Evolutionary conservation across 2,329 filamentous ascomycete genomes (phyloP).

Genomic region (Paecilomyces sp.): DNA sequence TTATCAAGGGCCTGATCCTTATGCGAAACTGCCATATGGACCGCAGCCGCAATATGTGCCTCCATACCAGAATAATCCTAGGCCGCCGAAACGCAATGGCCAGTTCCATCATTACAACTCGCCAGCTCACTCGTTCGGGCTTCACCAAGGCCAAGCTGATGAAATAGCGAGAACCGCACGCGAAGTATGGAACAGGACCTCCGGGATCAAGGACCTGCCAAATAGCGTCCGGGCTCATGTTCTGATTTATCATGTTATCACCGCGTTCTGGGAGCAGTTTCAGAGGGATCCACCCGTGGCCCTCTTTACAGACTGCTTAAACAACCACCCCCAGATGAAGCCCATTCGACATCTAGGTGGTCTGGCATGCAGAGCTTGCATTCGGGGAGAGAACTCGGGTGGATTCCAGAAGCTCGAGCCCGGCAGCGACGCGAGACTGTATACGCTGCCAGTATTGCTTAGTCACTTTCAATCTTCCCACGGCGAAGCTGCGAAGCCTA

Average conservation of each 20-base stretch:
- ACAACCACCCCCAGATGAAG: slow-evolving; percentile 51
- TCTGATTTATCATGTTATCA: slow-evolving; percentile 56
- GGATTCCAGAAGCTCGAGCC: slow-evolving; percentile 1
- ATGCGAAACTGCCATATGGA: slow-evolving; percentile 11
- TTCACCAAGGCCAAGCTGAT: slow-evolving; percentile 44
- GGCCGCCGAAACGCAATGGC: slow-evolving; percentile 4
- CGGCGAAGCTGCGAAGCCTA: slow-evolving; percentile 20
- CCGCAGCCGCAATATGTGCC: slow-evolving; percentile 6
- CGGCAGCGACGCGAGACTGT: slow-evolving; percentile 15
- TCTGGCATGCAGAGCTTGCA: slow-evolving; percentile 51
- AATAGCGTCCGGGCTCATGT: slow-evolving; percentile 56
- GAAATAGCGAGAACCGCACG: slow-evolving; percentile 50
- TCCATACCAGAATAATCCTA: slow-evolving; percentile 4
- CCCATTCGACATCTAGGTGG: slow-evolving; percentile 49
- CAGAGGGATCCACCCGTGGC: slow-evolving; percentile 49
- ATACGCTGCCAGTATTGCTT: slow-evolving; percentile 23
- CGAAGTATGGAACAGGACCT: slow-evolving; percentile 57
- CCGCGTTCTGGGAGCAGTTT: slow-evolving; percentile 53
- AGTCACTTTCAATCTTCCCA: slow-evolving; percentile 32
- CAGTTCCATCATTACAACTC: slow-evolving; percentile 9
- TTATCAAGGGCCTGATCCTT: slow-evolving; percentile 12
- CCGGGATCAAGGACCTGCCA: slow-evolving; percentile 54
- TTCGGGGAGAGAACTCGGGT: not conserved
- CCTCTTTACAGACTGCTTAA: slow-evolving; percentile 54
- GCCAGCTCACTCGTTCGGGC: slow-evolving; percentile 31